Percentiles rank a stretch among this genome's conserved stretches.
Conservation (phyloP, 164 flowering plant species). For the Buxus sempervirens region DNA sequence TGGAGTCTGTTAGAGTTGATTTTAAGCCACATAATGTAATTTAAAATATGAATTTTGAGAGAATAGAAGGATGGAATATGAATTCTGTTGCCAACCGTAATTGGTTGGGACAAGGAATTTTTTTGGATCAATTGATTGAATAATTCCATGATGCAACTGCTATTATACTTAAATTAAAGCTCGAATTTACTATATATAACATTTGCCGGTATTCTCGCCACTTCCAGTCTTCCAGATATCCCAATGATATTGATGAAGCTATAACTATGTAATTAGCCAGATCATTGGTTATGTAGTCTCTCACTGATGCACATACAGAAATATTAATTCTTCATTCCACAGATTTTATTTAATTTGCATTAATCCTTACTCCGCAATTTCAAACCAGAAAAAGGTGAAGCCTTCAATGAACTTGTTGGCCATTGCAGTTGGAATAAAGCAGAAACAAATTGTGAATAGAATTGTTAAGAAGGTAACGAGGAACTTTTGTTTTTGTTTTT, state of each 20-base stretch:
- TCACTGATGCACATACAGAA: not conserved
- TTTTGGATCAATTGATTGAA: too few species aligned
- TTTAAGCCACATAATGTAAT: too few species aligned
- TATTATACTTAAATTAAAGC: too few species aligned
- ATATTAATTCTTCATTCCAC: too few species aligned
- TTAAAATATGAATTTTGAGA: too few species aligned
- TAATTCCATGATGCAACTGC: too few species aligned
- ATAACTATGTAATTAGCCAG: not conserved
- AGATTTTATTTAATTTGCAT: too few species aligned
- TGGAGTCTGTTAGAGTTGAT: too few species aligned
- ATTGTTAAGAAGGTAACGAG: constrained; percentile 52
- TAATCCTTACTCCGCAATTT: not conserved
- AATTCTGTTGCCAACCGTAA: too few species aligned
- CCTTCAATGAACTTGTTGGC: constrained; percentile 40
- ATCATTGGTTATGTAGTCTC: not conserved
- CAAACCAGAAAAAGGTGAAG: constrained; percentile 14
- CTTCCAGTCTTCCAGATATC: not conserved
- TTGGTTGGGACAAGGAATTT: too few species aligned
- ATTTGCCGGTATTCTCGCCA: not conserved
- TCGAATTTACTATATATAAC: too few species aligned
- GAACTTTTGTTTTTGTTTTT: not conserved
- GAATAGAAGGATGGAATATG: too few species aligned
- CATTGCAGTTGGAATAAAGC: constrained; percentile 55
- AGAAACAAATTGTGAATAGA: constrained; percentile 46
- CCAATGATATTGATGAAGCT: not conserved